A percentile compares a stretch with the other conserved stretches of the same genome.
phyloP scores from a whole-genome alignment of 257 asterid genomes.

The Mentha longifolia region DNA sequence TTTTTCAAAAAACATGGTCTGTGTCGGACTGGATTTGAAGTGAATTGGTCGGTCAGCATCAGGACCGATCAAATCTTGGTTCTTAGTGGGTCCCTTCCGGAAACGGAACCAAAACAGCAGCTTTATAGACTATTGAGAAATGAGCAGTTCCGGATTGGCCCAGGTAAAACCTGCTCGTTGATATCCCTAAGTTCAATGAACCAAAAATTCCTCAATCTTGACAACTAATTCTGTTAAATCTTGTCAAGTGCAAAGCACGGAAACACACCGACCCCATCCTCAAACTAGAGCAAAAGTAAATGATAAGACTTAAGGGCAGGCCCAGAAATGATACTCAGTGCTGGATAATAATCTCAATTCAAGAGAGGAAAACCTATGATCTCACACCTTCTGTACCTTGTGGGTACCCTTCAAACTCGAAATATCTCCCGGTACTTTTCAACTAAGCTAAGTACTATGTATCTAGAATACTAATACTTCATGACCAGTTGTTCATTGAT shows the following conservation, averaged over 20 bases:
- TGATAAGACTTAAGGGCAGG: background rate
- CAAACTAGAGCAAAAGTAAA: background rate
- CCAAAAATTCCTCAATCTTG: conserved; percentile 16
- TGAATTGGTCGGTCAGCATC: too few relatives aligned
- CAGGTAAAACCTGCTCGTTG: too few relatives aligned
- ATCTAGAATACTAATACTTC: background rate
- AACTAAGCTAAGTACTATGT: background rate
- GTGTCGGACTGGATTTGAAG: too few relatives aligned
- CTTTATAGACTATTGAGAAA: too few relatives aligned
- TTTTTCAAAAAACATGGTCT: too few relatives aligned
- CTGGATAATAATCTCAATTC: background rate
- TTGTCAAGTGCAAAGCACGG: conserved; percentile 8
- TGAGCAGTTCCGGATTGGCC: too few relatives aligned
- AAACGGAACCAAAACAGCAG: too few relatives aligned
- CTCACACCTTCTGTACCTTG: background rate
- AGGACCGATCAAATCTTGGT: too few relatives aligned
- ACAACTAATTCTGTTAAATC: conserved; percentile 7
- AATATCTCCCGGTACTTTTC: background rate
- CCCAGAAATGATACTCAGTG: background rate
- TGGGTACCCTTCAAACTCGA: background rate
- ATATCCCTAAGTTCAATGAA: conserved; percentile 15
- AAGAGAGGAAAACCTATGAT: background rate
- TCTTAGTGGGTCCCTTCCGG: too few relatives aligned
- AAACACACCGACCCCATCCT: background rate
- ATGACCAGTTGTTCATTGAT: background rate